Evolutionary conservation across 176 grass and related monocot genomes (phyloP).

Genomic region (Oryza glaberrima): DNA sequence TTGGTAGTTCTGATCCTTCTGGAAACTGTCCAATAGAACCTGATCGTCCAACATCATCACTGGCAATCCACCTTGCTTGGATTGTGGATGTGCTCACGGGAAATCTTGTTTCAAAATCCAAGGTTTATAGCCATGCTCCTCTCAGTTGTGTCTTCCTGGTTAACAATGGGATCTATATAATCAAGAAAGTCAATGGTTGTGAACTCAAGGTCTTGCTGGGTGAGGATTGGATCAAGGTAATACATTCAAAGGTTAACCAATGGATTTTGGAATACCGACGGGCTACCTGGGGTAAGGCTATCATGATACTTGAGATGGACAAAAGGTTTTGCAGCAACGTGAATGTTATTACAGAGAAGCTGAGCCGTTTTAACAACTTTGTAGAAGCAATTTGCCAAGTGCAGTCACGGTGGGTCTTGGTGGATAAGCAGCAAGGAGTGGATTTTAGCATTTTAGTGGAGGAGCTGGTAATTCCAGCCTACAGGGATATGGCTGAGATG

Average conservation of each 20-base stretch:
- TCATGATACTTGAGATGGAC: constrained; percentile 39
- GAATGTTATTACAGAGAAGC: constrained; percentile 43
- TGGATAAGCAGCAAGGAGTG: constrained; percentile 48
- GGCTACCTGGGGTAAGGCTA: constrained; percentile 50
- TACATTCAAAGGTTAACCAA: constrained; percentile 43
- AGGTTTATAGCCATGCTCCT: constrained; percentile 45
- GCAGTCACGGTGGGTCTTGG: constrained; percentile 50
- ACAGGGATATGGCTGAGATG: constrained; percentile 36
- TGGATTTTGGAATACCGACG: constrained; percentile 42
- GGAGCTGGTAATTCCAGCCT: constrained; percentile 48
- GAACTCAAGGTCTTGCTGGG: constrained; percentile 51
- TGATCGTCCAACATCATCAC: constrained; percentile 47
- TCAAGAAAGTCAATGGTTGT: constrained; percentile 46
- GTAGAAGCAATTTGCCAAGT: constrained; percentile 47
- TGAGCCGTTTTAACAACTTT: constrained; percentile 48
- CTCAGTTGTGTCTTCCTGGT: constrained; percentile 47
- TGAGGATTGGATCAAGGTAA: constrained; percentile 44
- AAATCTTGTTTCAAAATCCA: constrained; percentile 56
- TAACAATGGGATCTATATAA: constrained; percentile 54
- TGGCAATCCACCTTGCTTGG: constrained; percentile 44
- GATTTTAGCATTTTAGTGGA: constrained; percentile 41
- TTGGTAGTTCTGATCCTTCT: constrained; percentile 12
- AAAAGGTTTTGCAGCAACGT: constrained; percentile 17
- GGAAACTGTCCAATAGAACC: constrained; percentile 21
- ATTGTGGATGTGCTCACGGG: constrained; percentile 49